Percentiles rank a stretch among this genome's conserved stretches.
Conservation (phyloP, 495 filamentous ascomycete genomes). For the Hypomontagnella submonticulosa region DNA sequence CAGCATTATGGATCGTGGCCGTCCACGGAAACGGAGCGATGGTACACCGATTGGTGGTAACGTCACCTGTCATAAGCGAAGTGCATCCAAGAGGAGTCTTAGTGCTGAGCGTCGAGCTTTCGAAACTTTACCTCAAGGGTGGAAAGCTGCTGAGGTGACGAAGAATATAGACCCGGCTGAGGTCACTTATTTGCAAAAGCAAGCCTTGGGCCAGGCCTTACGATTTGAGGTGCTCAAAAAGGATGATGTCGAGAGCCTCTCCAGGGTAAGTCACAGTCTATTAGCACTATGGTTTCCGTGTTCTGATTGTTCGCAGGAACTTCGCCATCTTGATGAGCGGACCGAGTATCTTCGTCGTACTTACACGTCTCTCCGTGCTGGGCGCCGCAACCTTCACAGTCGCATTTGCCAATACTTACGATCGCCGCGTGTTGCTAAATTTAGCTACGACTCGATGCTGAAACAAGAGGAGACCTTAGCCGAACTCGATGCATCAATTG, state of each 20-base stretch:
- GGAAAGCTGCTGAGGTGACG: constrained; percentile 63
- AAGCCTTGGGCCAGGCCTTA: constrained; percentile 71
- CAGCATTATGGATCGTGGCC: constrained; percentile 69
- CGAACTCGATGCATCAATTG: constrained; percentile 77
- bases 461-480: constrained; percentile 79
- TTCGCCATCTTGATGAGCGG: constrained; percentile 74
- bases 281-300: neutral
- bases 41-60: constrained; percentile 47
- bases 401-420: constrained; percentile 76
- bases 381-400: constrained; percentile 73
- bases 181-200: constrained; percentile 64
- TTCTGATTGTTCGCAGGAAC: constrained; percentile 62
- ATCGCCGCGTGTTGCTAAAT: constrained; percentile 68
- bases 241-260: constrained; percentile 73
- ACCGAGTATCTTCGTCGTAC: constrained; percentile 78
- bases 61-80: constrained; percentile 41
- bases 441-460: constrained; percentile 73
- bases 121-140: constrained; percentile 67
- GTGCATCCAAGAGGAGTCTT: constrained; percentile 52
- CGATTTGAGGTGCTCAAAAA: constrained; percentile 74
- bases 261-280: constrained; percentile 59
- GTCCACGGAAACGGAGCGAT: constrained; percentile 62
- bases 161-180: constrained; percentile 61
- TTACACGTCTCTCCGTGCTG: constrained; percentile 72
- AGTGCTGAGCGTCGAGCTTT: constrained; percentile 62